phyloP scores from a whole-genome alignment of 2,329 filamentous ascomycete genomes.

The Colletotrichum sp. region DNA sequence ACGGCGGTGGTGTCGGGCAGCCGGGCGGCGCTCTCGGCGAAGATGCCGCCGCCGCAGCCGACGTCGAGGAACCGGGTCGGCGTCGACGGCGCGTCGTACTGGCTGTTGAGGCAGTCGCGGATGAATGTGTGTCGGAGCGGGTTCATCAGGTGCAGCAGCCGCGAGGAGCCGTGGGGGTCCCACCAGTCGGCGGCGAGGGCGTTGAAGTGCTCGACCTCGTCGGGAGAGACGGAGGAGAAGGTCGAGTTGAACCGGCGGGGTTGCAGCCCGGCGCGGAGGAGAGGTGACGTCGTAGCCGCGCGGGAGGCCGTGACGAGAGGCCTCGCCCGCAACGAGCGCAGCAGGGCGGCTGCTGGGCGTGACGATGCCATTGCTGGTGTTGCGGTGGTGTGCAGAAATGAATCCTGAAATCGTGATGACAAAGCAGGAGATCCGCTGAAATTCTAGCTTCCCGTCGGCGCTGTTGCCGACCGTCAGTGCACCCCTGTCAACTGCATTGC shows the following conservation, averaged over 20 bases:
- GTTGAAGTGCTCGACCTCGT: slow-evolving; percentile 94
- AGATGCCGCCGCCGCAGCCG: slow-evolving; percentile 95
- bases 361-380: slow-evolving; percentile 10
- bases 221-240: slow-evolving; percentile 79
- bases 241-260: slow-evolving; percentile 19
- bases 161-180: slow-evolving; percentile 92
- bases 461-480: neutral
- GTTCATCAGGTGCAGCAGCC: slow-evolving; percentile 97
- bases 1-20: slow-evolving; percentile 67
- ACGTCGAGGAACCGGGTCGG: slow-evolving; percentile 78
- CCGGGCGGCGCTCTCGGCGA: slow-evolving; percentile 85
- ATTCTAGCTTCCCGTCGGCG: neutral
- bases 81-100: slow-evolving; percentile 46
- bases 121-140: slow-evolving; percentile 95
- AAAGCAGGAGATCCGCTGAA: neutral
- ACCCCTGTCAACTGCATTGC: neutral
- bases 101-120: slow-evolving; percentile 66
- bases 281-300: neutral
- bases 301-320: neutral
- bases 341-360: slow-evolving; percentile 16
- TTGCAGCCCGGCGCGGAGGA: neutral
- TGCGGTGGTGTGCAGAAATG: slow-evolving; percentile 16
- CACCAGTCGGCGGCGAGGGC: slow-evolving; percentile 94
- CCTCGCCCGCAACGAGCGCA: slow-evolving; percentile 9
- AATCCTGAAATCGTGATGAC: neutral